Conservation (phyloP, 108 stramenopile species). For the Chaetoceros tenuissimus region DNA sequence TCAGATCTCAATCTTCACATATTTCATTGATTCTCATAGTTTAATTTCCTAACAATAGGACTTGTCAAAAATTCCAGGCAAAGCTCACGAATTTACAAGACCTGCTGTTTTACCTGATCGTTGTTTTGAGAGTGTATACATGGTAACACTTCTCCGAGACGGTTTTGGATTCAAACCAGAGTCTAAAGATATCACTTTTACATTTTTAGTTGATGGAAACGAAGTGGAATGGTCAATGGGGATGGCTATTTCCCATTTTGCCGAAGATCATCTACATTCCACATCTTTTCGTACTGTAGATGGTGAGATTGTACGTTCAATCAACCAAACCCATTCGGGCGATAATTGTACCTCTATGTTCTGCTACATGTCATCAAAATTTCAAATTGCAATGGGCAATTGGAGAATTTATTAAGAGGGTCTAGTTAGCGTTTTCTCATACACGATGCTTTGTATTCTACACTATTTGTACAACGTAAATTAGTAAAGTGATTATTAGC, state of each 20-base stretch:
- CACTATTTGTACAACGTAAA: too few species aligned
- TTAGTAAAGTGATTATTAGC: too few species aligned
- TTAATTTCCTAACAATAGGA: conserved; percentile 15
- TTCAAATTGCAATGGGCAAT: too few species aligned
- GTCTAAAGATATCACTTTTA: conserved; percentile 79
- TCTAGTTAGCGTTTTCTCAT: too few species aligned
- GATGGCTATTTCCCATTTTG: conserved; percentile 55
- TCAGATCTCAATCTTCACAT: neutral
- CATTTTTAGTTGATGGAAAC: conserved; percentile 71
- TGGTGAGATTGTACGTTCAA: too few species aligned
- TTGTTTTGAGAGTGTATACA: conserved; percentile 82
- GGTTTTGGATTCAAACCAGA: conserved; percentile 82
- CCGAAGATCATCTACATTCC: conserved; percentile 11
- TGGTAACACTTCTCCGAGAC: conserved; percentile 79
- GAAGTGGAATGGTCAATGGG: conserved; percentile 90
- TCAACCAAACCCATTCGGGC: too few species aligned
- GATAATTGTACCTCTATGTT: too few species aligned
- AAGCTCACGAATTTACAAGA: conserved; percentile 61
- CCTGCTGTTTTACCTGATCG: conserved; percentile 75
- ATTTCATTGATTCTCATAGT: neutral
- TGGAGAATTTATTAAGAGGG: too few species aligned
- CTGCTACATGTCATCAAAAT: too few species aligned
- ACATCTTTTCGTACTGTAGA: neutral
- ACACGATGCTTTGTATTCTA: too few species aligned
- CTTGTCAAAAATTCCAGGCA: conserved; percentile 56